Evolutionary conservation across 345 rosid species (phyloP), one percentile per base, ranked within the genome.

Genomic region (Durio zibethinus): DNA sequence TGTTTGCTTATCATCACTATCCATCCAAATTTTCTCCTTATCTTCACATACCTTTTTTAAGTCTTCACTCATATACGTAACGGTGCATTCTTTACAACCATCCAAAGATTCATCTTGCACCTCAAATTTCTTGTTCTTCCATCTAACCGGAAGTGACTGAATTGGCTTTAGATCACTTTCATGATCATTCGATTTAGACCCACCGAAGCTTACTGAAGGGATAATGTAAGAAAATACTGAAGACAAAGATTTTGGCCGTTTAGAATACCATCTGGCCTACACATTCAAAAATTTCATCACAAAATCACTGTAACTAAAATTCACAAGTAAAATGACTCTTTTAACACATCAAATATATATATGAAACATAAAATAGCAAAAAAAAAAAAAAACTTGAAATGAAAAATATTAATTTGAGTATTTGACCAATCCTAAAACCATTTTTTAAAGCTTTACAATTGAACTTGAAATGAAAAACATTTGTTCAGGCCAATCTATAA

Each of bases 251-350:
- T 78, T 91, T 38, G 83, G 87, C 69, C 81, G 89, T 66, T 80
- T 82, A 33, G 89, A 80, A 72, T 73, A 59, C 12, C 74, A 70
- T 84, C 87, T 86, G 82, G 87, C 94, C 97, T 93, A 85, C 85
- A 93, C 85, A 87, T 72, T 82, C 70, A 78, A 82, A 82, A 78
- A 45, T 78, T 81, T 64, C 23, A 40, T 20, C 47, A 85, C 84
- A 83, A 79, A 23, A 8, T 42, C 59, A 73, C n/a, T 35, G 7
- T 18, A 47, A 74, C 59, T 31, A 33, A 84, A 77, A 69, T 16
- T 60, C 61, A 33, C 42, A 43, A 42, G 64, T 23, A 35, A 45
- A 21, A 7, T 43, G 21, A 9, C 27, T 29, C 61, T 48, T 29
- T 48, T 10, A 64, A 63, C 6, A 3, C 47, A 65, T 38, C 23